Base-by-base conservation (phyloP, 2,329 filamentous ascomycete species). In the Aspergillus latus region DNA sequence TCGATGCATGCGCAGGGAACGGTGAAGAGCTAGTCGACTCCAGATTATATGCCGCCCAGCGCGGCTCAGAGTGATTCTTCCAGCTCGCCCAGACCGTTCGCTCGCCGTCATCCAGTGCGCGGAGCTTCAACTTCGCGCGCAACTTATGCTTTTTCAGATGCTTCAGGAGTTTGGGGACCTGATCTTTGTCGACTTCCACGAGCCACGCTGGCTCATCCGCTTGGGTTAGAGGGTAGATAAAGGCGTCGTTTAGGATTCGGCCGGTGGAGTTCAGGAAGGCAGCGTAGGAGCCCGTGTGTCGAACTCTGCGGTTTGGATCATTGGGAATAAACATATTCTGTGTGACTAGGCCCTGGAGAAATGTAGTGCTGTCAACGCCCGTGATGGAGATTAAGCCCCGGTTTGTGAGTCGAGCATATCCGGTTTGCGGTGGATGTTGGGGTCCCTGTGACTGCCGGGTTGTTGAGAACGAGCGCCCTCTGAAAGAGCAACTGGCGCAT, bases 141-240 rank as follows among this genome's bases (percentile, higher is more conserved):
- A 99, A 79, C 72, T 92, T 96, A 74, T 96, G 95, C 59, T 90
- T 85, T 72, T 87, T 89, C 56, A 99, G 78, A 72, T 94, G 90
- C 63, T 83, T 85, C 58, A 86, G 71, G 56, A 97, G 72, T 3
- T 71, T 75, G 2, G 82, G 75, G 0, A 84, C 84, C 66, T 92
- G 84, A 4, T 76, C 76, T 4, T 84, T 84, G 73, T 96, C 92
- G 10, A 92, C 88, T 69, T 99, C 94, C 58, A 99, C 81, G 57
- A 96, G 74, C 79, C 89, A 93, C 30, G 80, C 75, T 4, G 68
- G 67, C 54, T 66, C 74, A 44, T 59, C 53, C 51, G 66, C 54
- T 67, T 45, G 74, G 67, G 61, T 84, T 76, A 72, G 62, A 0
- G 86, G 88, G 78, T 96, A 97, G 47, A 99, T 80, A 73, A 97